phyloP scores from a whole-genome alignment of 306 rosid species.

The Quercus ilex region DNA sequence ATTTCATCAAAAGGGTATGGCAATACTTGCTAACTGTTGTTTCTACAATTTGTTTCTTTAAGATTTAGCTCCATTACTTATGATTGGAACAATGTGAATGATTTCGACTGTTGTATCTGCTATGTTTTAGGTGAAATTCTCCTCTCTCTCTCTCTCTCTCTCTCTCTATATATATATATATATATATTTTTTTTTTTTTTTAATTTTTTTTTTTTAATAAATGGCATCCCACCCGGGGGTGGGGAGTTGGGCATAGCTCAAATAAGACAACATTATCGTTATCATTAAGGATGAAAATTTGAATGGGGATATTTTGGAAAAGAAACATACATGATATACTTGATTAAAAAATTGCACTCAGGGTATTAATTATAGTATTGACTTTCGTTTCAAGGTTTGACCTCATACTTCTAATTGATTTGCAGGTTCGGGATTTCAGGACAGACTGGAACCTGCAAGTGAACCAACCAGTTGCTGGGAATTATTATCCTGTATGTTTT shows the following conservation, averaged over 20 bases:
- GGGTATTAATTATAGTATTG: background rate
- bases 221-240: too few species aligned
- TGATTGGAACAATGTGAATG: background rate
- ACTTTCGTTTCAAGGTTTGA: background rate
- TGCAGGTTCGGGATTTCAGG: slow-evolving; percentile 70
- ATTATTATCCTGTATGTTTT: slow-evolving; percentile 77
- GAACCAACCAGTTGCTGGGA: slow-evolving; percentile 89
- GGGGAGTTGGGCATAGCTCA: background rate
- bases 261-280: background rate
- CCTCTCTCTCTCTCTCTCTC: background rate
- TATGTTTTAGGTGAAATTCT: background rate
- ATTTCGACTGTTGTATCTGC: background rate
- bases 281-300: background rate
- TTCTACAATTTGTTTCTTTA: background rate
- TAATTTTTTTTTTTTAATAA: too few species aligned
- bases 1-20: slow-evolving; percentile 78
- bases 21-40: background rate
- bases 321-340: background rate
- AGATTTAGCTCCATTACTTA: background rate
- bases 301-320: background rate
- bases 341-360: background rate
- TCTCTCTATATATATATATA: too few species aligned
- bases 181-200: too few species aligned
- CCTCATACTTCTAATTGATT: slow-evolving; percentile 5
- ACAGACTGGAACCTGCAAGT: slow-evolving; percentile 80